Conservation (phyloP, 768 basidiomycete genomes). For the Boletus coccyginus region DNA sequence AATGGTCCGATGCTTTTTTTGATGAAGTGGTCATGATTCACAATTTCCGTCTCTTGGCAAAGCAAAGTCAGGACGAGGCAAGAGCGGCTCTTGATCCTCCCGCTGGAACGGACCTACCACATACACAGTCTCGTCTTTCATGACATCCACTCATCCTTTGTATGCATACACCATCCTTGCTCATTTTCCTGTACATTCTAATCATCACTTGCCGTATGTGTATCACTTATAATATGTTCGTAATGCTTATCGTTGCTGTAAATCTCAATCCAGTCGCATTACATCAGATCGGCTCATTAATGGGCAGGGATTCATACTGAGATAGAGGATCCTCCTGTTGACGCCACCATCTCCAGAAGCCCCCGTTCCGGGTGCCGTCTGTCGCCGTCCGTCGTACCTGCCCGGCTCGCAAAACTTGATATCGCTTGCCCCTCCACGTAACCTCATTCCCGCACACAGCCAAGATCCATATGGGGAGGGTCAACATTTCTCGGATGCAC, state of each 20-base stretch:
- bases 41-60: constrained; percentile 43
- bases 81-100: constrained; percentile 27
- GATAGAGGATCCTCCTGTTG: constrained; percentile 9
- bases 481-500: constrained; percentile 73
- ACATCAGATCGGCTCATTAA: constrained; percentile 20
- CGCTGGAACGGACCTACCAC: constrained; percentile 23
- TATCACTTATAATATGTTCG: constrained; percentile 32
- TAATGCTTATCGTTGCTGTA: constrained; percentile 31
- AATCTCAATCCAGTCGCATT: constrained; percentile 20
- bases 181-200: constrained; percentile 36
- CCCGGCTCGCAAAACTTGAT: constrained; percentile 73
- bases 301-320: constrained; percentile 15
- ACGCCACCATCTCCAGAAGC: constrained; percentile 28
- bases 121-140: constrained; percentile 16
- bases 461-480: constrained; percentile 84
- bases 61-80: constrained; percentile 37
- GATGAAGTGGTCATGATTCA: constrained; percentile 61
- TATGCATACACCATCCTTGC: constrained; percentile 29
- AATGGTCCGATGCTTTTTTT: constrained; percentile 62
- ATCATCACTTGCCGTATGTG: constrained; percentile 29
- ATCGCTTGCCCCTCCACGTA: constrained; percentile 81
- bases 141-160: constrained; percentile 26
- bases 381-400: constrained; percentile 45
- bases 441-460: constrained; percentile 83
- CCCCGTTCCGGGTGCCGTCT: constrained; percentile 10